Evolutionary conservation across 2,329 filamentous ascomycete genomes (phyloP), one percentile per base, ranked within the genome.

Genomic region (Hymenotorrendiella dingleyae): DNA sequence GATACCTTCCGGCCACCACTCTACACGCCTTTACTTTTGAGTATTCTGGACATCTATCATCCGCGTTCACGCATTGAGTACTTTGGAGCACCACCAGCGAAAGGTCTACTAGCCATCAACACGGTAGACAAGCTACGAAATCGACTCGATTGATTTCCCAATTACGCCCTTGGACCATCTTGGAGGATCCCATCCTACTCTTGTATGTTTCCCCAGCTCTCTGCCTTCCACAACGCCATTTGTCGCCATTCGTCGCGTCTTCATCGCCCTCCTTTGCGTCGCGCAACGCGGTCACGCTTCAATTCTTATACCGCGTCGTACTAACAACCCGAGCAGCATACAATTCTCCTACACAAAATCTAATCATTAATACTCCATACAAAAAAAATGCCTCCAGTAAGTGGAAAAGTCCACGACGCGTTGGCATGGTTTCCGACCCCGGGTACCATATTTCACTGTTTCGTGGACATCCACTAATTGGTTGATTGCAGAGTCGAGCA

Each of bases 401-500:
- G 73, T 70, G 41, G 62, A 56, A 38, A 48, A 26, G 17, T 33
- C 28, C 5, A 16, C 14, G 16, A 22, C 20, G 10, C 34, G 36
- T 33, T 14, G 23, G 16, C 14, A n/a, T 30, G n/a, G n/a, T n/a
- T n/a, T n/a, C n/a, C n/a, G n/a, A n/a, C n/a, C n/a, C n/a, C n/a
- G n/a, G n/a, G n/a, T n/a, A n/a, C n/a, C n/a, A n/a, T n/a, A n/a
- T n/a, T n/a, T n/a, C n/a, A n/a, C n/a, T n/a, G n/a, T n/a, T n/a
- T n/a, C n/a, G n/a, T n/a, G n/a, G n/a, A n/a, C n/a, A n/a, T n/a
- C n/a, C 9, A 9, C 17, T 4, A n/a, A n/a, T n/a, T n/a, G n/a
- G n/a, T n/a, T 23, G 16, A 49, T 50, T 55, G 36, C 48, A 53
- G 60, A 83, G 84, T 72, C 84, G 86, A 67, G 72, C 78, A 63